Conservation (phyloP, 768 basidiomycete genomes). For the Clitopilus hobsonii region DNA sequence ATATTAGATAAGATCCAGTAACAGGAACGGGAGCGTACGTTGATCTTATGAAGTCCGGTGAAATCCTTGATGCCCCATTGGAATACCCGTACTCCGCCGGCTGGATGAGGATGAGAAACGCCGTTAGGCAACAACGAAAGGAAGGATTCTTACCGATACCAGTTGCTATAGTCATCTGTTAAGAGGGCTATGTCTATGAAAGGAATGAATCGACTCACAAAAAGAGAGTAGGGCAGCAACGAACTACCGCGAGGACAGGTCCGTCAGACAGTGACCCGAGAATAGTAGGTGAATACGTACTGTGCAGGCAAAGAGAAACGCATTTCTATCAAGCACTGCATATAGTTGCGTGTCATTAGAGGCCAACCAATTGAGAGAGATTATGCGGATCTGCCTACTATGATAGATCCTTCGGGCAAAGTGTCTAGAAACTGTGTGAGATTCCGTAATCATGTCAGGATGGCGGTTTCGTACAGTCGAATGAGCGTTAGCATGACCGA, state of each 20-base stretch:
- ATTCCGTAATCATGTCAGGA: neutral
- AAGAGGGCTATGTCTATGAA: neutral
- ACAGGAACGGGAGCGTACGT: constrained; percentile 3
- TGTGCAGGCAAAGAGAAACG: neutral
- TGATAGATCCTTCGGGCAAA: neutral
- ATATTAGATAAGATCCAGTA: constrained; percentile 10
- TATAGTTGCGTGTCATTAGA: too few species aligned
- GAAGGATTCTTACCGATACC: constrained; percentile 6
- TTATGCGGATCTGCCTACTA: neutral
- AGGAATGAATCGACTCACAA: neutral
- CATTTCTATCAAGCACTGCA: neutral
- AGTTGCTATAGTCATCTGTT: neutral
- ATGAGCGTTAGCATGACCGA: neutral
- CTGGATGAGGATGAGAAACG: too few species aligned
- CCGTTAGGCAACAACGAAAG: neutral
- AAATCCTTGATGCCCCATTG: neutral
- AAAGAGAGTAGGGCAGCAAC: constrained; percentile 4
- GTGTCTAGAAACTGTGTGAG: neutral
- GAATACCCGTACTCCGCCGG: constrained; percentile 3
- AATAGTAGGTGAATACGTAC: neutral
- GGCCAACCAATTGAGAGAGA: neutral
- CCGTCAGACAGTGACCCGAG: neutral
- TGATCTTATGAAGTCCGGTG: neutral
- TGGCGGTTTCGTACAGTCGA: neutral
- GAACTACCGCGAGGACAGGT: neutral